Base-by-base conservation (phyloP, 768 basidiomycete species). In the Russula ochroleuca region DNA sequence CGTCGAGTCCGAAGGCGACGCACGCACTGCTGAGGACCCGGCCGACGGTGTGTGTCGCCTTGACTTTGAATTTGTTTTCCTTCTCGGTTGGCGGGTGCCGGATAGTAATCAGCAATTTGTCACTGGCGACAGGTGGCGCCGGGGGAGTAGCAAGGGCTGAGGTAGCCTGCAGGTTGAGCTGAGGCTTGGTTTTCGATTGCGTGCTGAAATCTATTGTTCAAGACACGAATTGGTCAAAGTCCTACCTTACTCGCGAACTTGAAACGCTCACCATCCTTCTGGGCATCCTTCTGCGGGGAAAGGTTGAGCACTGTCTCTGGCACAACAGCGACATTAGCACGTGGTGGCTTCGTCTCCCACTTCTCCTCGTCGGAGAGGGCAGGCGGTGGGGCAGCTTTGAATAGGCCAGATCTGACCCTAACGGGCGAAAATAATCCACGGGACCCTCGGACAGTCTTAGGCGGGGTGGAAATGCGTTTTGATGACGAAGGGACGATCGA, bases 21-120 rank as follows among this genome's bases (percentile, higher is more conserved):
- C 64, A 66, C 2, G 64, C 64, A 17, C 64, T 66, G 25, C 56
- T 38, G 13, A 66, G 64, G 15, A 66, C 64, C 13, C 64, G 64
- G 13, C 62, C 61, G 41, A 66, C 62, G 25, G 52, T 23, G 21
- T 66, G 64, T 14, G 50, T 48, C 15, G 31, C 43, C 45, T 66
- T 66, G 19, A 66, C 62, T 28, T 64, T 66, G 28, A 65, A 66
- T 33, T 63, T 66, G 28, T 58, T 66, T 40, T 66, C 64, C 14
- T 64, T 66, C 37, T 56, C 56, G 4, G 64, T 57, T 3, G 61
- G 61, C 14, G 41, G 62, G 37, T 66, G 50, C 13, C 62, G 61
- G 43, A 66, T 66, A 14, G 62, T 58, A 41, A 66, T 64, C 50
- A 66, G n/a, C 3, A 66, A 37, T 58, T 66, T 66, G 17, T 66